These are phyloP conservation scores for Hydrangea macrophylla DNA, from an alignment of 148 eudicot species.

Conservation along the genomic window DNA sequence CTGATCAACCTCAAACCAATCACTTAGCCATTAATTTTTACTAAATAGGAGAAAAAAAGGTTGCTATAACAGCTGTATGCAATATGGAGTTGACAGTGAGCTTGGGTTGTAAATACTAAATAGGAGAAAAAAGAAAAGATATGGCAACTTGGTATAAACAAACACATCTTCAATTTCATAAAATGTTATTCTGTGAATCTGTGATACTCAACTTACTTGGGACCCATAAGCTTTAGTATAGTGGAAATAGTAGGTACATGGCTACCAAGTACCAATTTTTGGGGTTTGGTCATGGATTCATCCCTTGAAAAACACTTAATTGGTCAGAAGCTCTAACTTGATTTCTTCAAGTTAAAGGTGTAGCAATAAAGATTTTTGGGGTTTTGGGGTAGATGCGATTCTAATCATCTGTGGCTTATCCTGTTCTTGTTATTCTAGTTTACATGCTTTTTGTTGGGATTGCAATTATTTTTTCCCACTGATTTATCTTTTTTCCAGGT, in stretches of 20 bases:
- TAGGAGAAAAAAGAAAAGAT: too few species aligned
- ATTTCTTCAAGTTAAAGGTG: not conserved
- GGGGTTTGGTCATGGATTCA: constrained; percentile 1
- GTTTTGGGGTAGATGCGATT: not conserved
- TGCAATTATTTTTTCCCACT: not conserved
- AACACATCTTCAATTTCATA: too few species aligned
- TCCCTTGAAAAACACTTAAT: not conserved
- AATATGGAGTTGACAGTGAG: too few species aligned
- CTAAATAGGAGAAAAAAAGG: too few species aligned
- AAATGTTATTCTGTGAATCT: not conserved
- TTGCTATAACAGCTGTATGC: too few species aligned
- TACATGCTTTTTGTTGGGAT: not conserved
- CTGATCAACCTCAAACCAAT: too few species aligned
- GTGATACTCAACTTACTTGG: not conserved
- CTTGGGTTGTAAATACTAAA: too few species aligned
- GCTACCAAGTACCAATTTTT: too few species aligned
- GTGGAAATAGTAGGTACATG: too few species aligned
- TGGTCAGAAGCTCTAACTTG: not conserved
- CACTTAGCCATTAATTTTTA: too few species aligned
- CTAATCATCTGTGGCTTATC: not conserved
- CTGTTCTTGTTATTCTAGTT: too few species aligned
- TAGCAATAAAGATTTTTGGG: not conserved
- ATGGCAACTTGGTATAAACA: too few species aligned
- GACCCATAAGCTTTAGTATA: not conserved
- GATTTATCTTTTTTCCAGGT: not conserved